Evolutionary conservation across 2,329 filamentous ascomycete genomes (phyloP).

Genomic region (Monilinia laxa): DNA sequence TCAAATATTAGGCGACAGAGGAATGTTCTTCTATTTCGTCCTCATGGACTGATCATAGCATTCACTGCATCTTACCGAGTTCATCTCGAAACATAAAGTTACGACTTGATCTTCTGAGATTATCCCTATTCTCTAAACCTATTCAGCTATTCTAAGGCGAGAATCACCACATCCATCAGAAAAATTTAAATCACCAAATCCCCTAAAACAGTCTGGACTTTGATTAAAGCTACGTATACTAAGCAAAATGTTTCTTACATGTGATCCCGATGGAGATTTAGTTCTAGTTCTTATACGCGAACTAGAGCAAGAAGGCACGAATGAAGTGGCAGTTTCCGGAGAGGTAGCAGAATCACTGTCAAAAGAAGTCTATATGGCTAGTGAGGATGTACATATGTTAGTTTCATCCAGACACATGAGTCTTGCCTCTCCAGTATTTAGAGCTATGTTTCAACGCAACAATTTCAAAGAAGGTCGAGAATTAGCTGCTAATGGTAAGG

Average conservation of each 20-base stretch:
- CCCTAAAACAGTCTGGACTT: not conserved
- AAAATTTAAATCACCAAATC: no score
- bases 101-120: not conserved
- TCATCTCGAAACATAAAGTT: not conserved
- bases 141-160: no score
- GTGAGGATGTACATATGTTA: constrained; percentile 17
- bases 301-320: not conserved
- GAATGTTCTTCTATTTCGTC: no score
- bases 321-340: not conserved
- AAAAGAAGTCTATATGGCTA: not conserved
- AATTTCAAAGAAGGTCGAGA: constrained; percentile 17
- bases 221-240: no score
- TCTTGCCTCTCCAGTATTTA: constrained; percentile 21
- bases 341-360: not conserved
- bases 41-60: not conserved
- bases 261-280: constrained; percentile 17
- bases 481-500: constrained; percentile 4
- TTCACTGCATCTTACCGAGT: not conserved
- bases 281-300: constrained; percentile 4
- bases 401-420: constrained; percentile 22
- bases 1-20: no score
- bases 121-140: not conserved
- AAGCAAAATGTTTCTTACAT: not conserved
- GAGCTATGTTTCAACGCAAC: constrained; percentile 15
- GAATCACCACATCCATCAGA: not conserved